Evolutionary conservation across 192 early-diverging fungal species (phyloP).

Genomic region (Thamnidium elegans): DNA sequence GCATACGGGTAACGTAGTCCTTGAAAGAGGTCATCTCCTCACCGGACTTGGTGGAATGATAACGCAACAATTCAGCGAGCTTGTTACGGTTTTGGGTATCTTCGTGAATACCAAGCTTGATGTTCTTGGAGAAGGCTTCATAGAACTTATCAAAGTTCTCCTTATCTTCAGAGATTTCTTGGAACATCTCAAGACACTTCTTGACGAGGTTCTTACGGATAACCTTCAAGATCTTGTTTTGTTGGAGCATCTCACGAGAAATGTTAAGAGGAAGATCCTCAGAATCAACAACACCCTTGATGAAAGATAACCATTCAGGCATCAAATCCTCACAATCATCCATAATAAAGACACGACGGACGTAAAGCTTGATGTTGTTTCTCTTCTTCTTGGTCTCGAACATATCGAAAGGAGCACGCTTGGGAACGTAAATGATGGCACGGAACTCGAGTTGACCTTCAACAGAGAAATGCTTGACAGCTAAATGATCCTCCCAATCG

Average conservation of each 20-base stretch:
- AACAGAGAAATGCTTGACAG: slow-evolving; percentile 98
- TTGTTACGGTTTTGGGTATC: slow-evolving; percentile 96
- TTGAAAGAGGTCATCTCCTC: slow-evolving; percentile 98
- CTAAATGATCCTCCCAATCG: slow-evolving; percentile 98
- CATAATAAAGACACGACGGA: slow-evolving; percentile 99
- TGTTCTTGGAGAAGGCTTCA: slow-evolving; percentile 98
- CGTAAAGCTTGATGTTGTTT: slow-evolving; percentile 99
- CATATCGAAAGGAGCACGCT: slow-evolving; percentile 96
- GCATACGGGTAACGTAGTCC: slow-evolving; percentile 99
- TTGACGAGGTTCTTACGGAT: slow-evolving; percentile 99
- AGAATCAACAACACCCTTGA: slow-evolving; percentile 99
- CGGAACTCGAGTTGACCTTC: slow-evolving; percentile 99
- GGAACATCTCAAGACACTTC: slow-evolving; percentile 99
- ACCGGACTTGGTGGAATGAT: slow-evolving; percentile 97
- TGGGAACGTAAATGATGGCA: slow-evolving; percentile 95
- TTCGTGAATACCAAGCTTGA: slow-evolving; percentile 99
- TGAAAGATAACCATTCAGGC: slow-evolving; percentile 98
- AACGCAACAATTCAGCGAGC: slow-evolving; percentile 96
- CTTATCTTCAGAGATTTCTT: slow-evolving; percentile 96
- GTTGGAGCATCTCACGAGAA: slow-evolving; percentile 99
- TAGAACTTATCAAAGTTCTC: slow-evolving; percentile 99
- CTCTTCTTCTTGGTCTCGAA: slow-evolving; percentile 99
- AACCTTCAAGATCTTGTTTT: slow-evolving; percentile 99
- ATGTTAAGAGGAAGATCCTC: slow-evolving; percentile 99
- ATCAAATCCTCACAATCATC: slow-evolving; percentile 99